phyloP scores from a whole-genome alignment of 805 yeast species.

The Candida dajiaensis region DNA sequence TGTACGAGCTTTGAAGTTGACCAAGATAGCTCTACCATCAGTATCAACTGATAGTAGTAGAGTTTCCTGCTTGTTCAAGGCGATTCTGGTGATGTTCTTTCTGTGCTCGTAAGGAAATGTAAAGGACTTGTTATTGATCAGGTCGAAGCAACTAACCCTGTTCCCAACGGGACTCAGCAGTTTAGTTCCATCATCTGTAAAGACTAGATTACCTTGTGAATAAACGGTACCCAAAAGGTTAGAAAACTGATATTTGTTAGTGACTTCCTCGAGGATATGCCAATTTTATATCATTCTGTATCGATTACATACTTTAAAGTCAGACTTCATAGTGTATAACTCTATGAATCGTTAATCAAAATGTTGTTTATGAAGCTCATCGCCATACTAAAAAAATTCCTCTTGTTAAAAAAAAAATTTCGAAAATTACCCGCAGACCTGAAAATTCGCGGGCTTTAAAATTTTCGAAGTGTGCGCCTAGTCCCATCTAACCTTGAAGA shows the following conservation, averaged over 20 bases:
- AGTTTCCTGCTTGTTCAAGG: slow-evolving; percentile 78
- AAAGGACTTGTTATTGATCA: slow-evolving; percentile 75
- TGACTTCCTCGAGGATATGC: not conserved
- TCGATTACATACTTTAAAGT: slow-evolving; percentile 38
- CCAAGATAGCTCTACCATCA: slow-evolving; percentile 90
- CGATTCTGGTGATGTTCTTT: slow-evolving; percentile 71
- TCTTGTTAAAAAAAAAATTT: slow-evolving; percentile 4
- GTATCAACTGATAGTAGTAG: slow-evolving; percentile 77
- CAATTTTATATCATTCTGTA: not conserved
- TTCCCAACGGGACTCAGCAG: slow-evolving; percentile 92
- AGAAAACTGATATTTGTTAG: slow-evolving; percentile 44
- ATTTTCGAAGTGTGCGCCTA: not conserved
- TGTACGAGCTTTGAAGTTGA: slow-evolving; percentile 74
- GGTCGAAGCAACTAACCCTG: slow-evolving; percentile 82
- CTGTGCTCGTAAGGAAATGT: slow-evolving; percentile 93
- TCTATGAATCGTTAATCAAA: not conserved
- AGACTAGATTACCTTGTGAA: slow-evolving; percentile 83
- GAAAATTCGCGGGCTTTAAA: not conserved
- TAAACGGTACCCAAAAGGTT: slow-evolving; percentile 93
- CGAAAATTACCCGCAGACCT: slow-evolving; percentile 6
- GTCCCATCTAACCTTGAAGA: not conserved
- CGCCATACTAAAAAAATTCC: slow-evolving; percentile 8
- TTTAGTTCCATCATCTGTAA: slow-evolving; percentile 79
- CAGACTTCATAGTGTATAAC: slow-evolving; percentile 66
- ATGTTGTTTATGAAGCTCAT: slow-evolving; percentile 10